Conservation (phyloP, 2,329 filamentous ascomycete species). For the Dactylella cylindrospora region DNA sequence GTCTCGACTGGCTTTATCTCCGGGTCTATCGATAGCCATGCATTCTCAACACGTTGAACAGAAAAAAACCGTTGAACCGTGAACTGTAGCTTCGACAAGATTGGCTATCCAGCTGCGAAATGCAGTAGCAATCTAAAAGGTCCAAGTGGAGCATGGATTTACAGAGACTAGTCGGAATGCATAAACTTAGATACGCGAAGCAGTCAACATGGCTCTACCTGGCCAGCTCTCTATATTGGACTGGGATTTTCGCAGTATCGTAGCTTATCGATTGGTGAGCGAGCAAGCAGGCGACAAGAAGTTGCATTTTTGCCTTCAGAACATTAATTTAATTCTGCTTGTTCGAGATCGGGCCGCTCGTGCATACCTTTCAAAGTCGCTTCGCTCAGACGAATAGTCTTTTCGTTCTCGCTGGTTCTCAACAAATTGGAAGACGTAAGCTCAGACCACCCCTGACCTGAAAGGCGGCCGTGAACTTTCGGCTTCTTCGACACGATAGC, state of each 20-base stretch:
- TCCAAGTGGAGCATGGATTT: neutral
- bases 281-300: too few species aligned
- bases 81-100: slow-evolving; percentile 6
- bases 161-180: slow-evolving; percentile 6
- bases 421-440: slow-evolving; percentile 4
- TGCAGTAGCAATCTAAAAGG: slow-evolving; percentile 2
- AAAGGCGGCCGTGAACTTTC: too few species aligned
- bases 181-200: slow-evolving; percentile 17
- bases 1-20: slow-evolving; percentile 6
- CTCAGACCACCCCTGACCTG: slow-evolving; percentile 1
- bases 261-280: slow-evolving; percentile 19
- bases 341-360: slow-evolving; percentile 29
- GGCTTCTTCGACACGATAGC: too few species aligned
- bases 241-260: neutral
- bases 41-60: too few species aligned
- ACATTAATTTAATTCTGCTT: neutral
- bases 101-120: too few species aligned
- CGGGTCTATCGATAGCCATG: neutral
- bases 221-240: neutral
- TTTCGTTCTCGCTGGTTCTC: slow-evolving; percentile 13
- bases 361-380: too few species aligned
- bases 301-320: too few species aligned
- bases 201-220: slow-evolving; percentile 10
- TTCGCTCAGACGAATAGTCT: too few species aligned
- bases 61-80: slow-evolving; percentile 1